These are phyloP conservation scores for Neopestalotiopsis clavispora DNA, from an alignment of 2,329 filamentous ascomycete species.

Conservation along the genomic window DNA sequence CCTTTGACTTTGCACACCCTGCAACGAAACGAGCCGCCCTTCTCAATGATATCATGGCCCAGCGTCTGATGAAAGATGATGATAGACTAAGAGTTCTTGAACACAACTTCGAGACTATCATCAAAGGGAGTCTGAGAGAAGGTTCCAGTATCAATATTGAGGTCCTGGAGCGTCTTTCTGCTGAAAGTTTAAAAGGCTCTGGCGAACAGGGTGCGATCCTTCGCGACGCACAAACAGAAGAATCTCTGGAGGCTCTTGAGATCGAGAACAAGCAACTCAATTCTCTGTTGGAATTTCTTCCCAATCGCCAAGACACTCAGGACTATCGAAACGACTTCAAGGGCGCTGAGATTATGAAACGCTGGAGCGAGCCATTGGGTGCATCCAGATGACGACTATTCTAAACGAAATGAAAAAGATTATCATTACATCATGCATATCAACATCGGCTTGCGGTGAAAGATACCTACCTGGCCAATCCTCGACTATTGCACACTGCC, in stretches of 20 bases:
- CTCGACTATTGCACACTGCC: neutral
- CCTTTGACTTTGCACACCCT: slow-evolving; percentile 10
- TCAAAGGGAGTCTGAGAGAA: slow-evolving; percentile 30
- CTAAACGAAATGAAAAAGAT: neutral
- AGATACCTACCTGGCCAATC: neutral
- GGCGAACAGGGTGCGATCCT: slow-evolving; percentile 25
- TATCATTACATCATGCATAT: too few species aligned
- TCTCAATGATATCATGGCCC: slow-evolving; percentile 29
- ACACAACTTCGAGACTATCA: slow-evolving; percentile 29
- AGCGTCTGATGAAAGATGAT: slow-evolving; percentile 32
- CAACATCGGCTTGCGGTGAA: too few species aligned
- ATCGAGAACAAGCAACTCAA: slow-evolving; percentile 28
- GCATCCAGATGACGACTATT: neutral
- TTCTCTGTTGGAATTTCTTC: neutral
- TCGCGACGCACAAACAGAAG: slow-evolving; percentile 33
- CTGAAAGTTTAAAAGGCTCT: slow-evolving; percentile 28
- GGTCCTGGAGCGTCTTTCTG: slow-evolving; percentile 30
- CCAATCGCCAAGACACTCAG: neutral
- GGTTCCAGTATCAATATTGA: slow-evolving; percentile 28
- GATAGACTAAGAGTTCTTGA: slow-evolving; percentile 30
- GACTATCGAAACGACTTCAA: slow-evolving; percentile 9
- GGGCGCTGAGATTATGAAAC: slow-evolving; percentile 11
- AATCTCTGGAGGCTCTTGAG: slow-evolving; percentile 31
- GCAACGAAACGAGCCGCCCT: slow-evolving; percentile 24
- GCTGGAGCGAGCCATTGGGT: slow-evolving; percentile 16